These are phyloP conservation scores for Cryptomeria japonica DNA, from an alignment of 75 land plant genomes.

Conservation along the genomic window DNA sequence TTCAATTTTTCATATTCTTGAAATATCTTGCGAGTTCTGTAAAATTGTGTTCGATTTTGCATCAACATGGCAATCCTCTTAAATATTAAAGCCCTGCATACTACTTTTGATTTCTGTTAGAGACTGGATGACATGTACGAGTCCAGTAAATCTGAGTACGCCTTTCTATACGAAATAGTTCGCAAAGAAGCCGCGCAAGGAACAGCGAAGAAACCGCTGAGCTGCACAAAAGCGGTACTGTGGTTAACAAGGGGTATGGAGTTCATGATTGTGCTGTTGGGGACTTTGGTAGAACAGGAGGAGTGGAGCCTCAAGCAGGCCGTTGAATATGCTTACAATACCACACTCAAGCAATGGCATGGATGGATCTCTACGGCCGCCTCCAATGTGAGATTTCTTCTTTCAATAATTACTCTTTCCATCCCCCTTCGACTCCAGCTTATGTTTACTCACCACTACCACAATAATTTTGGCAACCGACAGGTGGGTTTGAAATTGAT, in stretches of 20 bases:
- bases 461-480: neutral
- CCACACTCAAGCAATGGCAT: constrained; percentile 84
- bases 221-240: neutral
- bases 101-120: neutral
- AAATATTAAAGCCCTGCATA: neutral
- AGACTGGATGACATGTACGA: neutral
- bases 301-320: constrained; percentile 57
- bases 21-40: neutral
- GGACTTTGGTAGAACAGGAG: constrained; percentile 48
- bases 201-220: constrained; percentile 1
- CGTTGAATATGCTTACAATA: constrained; percentile 65
- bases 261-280: constrained; percentile 56
- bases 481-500: constrained; percentile 10
- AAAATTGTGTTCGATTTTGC: neutral
- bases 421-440: too few relatives aligned
- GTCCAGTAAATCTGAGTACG: neutral
- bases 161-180: constrained; percentile 3
- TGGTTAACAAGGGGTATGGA: constrained; percentile 51
- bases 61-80: neutral
- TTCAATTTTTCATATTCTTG: too few relatives aligned
- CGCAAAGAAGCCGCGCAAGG: neutral
- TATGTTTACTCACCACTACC: too few relatives aligned
- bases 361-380: constrained; percentile 97
- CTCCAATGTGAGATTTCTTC: constrained; percentile 23
- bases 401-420: too few relatives aligned